Percentiles rank a stretch among this genome's conserved stretches.
Conservation (phyloP, 2,329 filamentous ascomycete genomes). For the Fusarium buxicola region DNA sequence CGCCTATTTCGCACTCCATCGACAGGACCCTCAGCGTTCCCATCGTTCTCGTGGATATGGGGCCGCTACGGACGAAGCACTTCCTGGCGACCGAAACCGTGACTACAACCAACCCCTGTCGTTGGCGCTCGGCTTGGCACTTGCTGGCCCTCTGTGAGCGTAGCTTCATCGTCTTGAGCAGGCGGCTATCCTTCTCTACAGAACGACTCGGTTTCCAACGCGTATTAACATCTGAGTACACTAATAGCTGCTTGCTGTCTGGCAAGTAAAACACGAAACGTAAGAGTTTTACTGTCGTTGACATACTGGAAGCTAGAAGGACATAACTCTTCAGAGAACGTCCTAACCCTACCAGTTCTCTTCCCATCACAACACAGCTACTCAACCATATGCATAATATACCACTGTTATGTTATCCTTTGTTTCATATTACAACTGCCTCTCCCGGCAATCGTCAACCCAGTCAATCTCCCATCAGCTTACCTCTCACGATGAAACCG, state of each 20-base stretch:
- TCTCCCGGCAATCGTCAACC: neutral
- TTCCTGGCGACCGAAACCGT: neutral
- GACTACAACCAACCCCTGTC: neutral
- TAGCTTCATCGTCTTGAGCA: neutral
- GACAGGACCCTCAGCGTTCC: neutral
- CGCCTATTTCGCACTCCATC: neutral
- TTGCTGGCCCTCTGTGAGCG: neutral
- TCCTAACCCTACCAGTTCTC: neutral
- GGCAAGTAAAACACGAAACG: neutral
- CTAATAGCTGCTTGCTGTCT: neutral
- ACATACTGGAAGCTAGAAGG: neutral
- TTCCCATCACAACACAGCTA: neutral
- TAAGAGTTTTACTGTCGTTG: neutral
- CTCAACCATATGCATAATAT: neutral
- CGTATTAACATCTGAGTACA: neutral
- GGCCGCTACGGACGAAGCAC: neutral
- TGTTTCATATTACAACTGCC: neutral
- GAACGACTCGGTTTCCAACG: too few relatives aligned
- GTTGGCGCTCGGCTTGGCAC: neutral
- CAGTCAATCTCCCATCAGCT: neutral
- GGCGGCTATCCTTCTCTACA: neutral
- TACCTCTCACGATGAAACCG: constrained; percentile 1
- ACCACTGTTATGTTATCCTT: neutral
- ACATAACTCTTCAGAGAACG: neutral
- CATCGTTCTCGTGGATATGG: neutral